Base-by-base conservation (phyloP, 345 rosid genomes). In the Kandelia obovata region DNA sequence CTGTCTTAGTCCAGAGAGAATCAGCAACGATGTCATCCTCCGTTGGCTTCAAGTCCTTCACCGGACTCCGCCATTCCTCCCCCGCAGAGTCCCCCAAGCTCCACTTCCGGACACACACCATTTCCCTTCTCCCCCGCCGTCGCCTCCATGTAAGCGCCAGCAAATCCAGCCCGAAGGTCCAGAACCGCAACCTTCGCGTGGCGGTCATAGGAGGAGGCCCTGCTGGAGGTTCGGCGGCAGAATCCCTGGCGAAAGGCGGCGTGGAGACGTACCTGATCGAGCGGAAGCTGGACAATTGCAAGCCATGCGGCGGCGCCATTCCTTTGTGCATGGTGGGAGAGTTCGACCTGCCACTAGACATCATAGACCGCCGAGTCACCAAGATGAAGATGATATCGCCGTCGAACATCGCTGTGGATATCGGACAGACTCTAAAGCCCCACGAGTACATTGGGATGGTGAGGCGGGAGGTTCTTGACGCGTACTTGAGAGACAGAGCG, bases 371-470 rank as follows among this genome's bases (percentile, higher is more conserved):
- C 61, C 73, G 75, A 15, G 97, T 91, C 65, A 93, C 97, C 30
- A 88, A 88, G 79, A 93, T 93, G 97, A 93, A 89, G 86, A 93
- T 93, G 98, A 89, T 93, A 7, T 91, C 97, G 0, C 98, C 97
- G 7, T 93, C 96, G n/a, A 93, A 93, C 75, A 82, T 93, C 7
- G 90, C 98, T 7, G 97, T 93, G n/a, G 96, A 93, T 31, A 89
- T 93, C n/a, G 98, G 97, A 5, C 84, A 73, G 66, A 93, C 96
- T n/a, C 78, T 93, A 61, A 93, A 93, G 84, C 89, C 96, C 6
- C 97, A 93, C 56, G 95, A 93, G 88, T 93, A 93, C n/a, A 93
- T 93, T 4, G 96, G 98, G 56, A 93, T 91, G 97, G 95, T 91
- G 84, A 85, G 97, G 77, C 62, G 98, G 17, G 98, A 94, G 70